Evolutionary conservation across 2,329 filamentous ascomycete species (phyloP).

Genomic region (Sporothrix curviconia): DNA sequence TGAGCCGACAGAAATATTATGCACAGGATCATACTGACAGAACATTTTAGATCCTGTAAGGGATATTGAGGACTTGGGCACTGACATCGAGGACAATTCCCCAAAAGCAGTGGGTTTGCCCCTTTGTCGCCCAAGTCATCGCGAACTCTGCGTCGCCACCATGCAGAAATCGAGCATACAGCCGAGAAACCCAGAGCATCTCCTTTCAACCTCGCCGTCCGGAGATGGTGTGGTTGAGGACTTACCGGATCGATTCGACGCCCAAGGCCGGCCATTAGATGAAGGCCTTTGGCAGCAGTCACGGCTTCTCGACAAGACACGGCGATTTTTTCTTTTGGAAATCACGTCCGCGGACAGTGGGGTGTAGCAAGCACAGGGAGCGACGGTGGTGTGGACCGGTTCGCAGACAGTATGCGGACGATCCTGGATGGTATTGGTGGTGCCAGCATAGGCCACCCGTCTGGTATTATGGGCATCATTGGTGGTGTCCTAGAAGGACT

Average conservation of each 20-base stretch:
- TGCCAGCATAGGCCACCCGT: conserved; percentile 2
- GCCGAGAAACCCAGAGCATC: neutral
- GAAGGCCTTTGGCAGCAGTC: conserved; percentile 2
- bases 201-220: too few species aligned
- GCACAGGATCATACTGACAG: neutral
- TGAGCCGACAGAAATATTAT: neutral
- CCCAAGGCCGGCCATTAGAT: conserved; percentile 34
- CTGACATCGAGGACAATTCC: conserved; percentile 3
- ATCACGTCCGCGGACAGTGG: conserved; percentile 37
- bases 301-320: conserved; percentile 30
- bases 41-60: conserved; percentile 15
- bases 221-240: conserved; percentile 31
- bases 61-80: neutral
- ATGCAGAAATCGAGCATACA: conserved; percentile 21
- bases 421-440: conserved; percentile 27
- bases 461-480: conserved; percentile 26
- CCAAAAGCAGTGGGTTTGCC: conserved; percentile 40
- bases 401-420: conserved; percentile 23
- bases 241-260: conserved; percentile 43
- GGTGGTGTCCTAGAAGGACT: conserved; percentile 23
- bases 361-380: conserved; percentile 38
- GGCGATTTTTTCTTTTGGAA: conserved; percentile 39
- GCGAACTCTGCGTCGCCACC: conserved; percentile 38
- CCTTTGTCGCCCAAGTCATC: conserved; percentile 46
- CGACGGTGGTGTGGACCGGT: conserved; percentile 34